Evolutionary conservation across 306 rosid species (phyloP).

Genomic region (Urtica urens): DNA sequence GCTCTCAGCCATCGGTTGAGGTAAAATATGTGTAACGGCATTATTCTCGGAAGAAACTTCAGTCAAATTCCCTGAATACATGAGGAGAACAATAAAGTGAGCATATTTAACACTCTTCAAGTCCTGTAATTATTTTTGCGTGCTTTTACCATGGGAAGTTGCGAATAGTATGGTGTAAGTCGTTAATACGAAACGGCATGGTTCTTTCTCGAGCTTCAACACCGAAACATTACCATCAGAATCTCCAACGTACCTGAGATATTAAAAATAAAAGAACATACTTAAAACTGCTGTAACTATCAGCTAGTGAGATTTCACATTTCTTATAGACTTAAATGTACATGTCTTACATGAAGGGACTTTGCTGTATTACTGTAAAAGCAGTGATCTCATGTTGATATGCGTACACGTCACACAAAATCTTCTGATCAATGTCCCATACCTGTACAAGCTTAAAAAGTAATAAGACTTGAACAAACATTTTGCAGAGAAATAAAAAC

Average conservation of each 20-base stretch:
- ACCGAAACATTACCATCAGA: constrained; percentile 56
- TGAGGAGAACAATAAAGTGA: constrained; percentile 13
- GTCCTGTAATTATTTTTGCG: too few species aligned
- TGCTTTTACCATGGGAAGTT: constrained; percentile 66
- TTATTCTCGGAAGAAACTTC: constrained; percentile 30
- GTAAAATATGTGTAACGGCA: constrained; percentile 44
- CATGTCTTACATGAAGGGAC: constrained; percentile 61
- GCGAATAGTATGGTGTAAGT: constrained; percentile 55
- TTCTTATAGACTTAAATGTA: too few species aligned
- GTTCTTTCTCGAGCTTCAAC: constrained; percentile 52
- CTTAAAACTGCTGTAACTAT: too few species aligned
- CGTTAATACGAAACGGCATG: constrained; percentile 40
- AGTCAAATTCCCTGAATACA: constrained; percentile 47
- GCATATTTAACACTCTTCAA: too few species aligned
- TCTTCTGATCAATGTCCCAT: constrained; percentile 70
- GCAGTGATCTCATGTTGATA: constrained; percentile 51
- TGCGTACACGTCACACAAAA: constrained; percentile 31
- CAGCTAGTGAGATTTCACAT: too few species aligned
- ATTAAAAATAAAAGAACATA: constrained; percentile 7
- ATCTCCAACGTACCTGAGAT: constrained; percentile 64
- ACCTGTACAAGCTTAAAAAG: constrained; percentile 27
- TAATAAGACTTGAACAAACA: not conserved
- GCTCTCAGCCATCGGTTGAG: constrained; percentile 70
- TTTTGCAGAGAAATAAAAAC: not conserved
- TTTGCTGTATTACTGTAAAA: constrained; percentile 42